Evolutionary conservation across 1,284 basidiomycete genomes (phyloP), one percentile per base, ranked within the genome.

Genomic region (Waitea zeae): DNA sequence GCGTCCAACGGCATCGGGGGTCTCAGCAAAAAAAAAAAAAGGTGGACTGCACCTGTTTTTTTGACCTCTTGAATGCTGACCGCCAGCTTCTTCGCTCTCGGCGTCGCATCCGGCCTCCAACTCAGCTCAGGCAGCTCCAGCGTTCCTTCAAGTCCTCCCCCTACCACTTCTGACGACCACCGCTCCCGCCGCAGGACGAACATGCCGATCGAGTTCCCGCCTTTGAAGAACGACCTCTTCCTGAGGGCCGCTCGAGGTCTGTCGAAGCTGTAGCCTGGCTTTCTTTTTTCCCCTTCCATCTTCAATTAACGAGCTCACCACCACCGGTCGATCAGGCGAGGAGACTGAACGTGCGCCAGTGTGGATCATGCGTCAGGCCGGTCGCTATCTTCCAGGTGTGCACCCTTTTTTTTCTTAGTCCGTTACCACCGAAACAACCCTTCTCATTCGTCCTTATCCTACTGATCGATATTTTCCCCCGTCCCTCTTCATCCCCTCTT

Each of bases 301-400:
- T 32, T 26, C 27, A 19, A 34, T 26, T 19, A 33, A 24, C 19
- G 13, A 11, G 30, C 28, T 19, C 22, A 26, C 30, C n/a, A n/a
- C n/a, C n/a, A n/a, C n/a, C n/a, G n/a, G n/a, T n/a, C n/a, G 31
- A 40, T 26, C 42, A 80, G 87, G 89, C 11, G 77, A 93, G 57
- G 64, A 72, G 52, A 92, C 89, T 0, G 82, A 87, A 49, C 74
- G 87, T 38, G 88, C 93, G 2, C 93, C 93, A 11, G 89, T 95
- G 41, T 99, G 93, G 93, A 84, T 97, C 41, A 99, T 99, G 93
- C 73, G 95, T 20, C 93, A 99, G 54, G 95, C 95, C 14, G 92
- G 93, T 31, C 70, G 92, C 36, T 95, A 95, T 57, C 71, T 96
- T 34, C 90, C 90, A 55, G 90, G 88, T 88, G 48, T 55, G 64